These are phyloP conservation scores for Kipferlia bialata DNA, from an alignment of 78 protist species.

Conservation along the genomic window DNA sequence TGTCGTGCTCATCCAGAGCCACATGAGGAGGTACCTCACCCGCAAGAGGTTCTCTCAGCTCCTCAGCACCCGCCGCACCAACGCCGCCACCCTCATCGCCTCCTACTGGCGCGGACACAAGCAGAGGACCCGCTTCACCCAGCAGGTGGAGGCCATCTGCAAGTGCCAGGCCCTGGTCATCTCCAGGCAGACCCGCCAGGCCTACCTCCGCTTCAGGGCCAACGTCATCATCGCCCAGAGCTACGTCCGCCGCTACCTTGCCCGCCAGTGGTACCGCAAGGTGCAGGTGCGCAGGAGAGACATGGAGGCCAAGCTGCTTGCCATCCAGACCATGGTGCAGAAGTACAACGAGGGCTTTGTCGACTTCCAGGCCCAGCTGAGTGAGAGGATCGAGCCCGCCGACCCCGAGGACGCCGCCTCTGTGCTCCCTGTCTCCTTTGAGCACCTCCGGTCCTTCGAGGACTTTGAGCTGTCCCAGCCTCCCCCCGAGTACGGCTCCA, in stretches of 20 bases:
- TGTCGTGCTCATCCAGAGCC: conserved; percentile 2
- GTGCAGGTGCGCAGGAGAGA: not conserved
- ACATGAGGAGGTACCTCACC: conserved; percentile 1
- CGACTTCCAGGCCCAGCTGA: too few relatives aligned
- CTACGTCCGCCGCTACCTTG: not conserved
- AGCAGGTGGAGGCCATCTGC: not conserved
- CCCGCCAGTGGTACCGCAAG: not conserved
- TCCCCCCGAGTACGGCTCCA: not conserved
- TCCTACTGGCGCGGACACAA: not conserved
- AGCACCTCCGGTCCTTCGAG: not conserved
- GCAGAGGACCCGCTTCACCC: not conserved
- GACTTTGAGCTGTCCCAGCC: not conserved
- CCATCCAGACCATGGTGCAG: not conserved
- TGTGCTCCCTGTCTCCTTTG: not conserved
- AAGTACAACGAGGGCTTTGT: not conserved
- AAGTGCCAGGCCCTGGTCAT: conserved; percentile 12
- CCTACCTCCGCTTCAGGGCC: not conserved
- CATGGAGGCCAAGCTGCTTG: not conserved
- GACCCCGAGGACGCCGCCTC: too few relatives aligned
- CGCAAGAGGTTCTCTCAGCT: not conserved
- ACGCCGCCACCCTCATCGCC: not conserved
- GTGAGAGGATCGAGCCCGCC: too few relatives aligned
- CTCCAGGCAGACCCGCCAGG: conserved; percentile 2
- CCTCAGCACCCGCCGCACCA: not conserved
- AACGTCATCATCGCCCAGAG: not conserved